Conservation (phyloP, 2,329 filamentous ascomycete species). For the Penicillium digitatum region DNA sequence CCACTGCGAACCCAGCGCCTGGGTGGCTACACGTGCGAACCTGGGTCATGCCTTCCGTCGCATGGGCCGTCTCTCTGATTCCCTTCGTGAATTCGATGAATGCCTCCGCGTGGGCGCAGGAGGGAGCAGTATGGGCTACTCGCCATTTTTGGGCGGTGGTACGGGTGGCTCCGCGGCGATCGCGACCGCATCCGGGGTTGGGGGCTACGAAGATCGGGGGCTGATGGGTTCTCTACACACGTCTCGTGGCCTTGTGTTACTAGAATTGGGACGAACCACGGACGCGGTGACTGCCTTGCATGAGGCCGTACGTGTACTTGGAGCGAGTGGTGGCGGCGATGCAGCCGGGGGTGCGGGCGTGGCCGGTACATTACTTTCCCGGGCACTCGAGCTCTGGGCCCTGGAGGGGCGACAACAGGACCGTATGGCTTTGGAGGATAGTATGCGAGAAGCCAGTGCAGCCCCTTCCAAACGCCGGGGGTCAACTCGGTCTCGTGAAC, state of each 20-base stretch:
- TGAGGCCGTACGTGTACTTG: slow-evolving; percentile 55
- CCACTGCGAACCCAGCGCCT: slow-evolving; percentile 74
- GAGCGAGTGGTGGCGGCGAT: slow-evolving; percentile 45
- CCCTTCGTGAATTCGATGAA: slow-evolving; percentile 78
- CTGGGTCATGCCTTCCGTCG: slow-evolving; percentile 83
- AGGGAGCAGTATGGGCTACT: slow-evolving; percentile 73
- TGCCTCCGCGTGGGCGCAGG: slow-evolving; percentile 73
- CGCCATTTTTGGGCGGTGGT: slow-evolving; percentile 53
- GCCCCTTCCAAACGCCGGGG: slow-evolving; percentile 19
- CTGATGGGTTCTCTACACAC: slow-evolving; percentile 47
- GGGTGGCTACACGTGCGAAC: slow-evolving; percentile 80
- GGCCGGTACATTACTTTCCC: slow-evolving; percentile 44
- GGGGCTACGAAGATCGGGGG: slow-evolving; percentile 47
- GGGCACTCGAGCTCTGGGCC: slow-evolving; percentile 47
- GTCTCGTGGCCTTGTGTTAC: slow-evolving; percentile 69
- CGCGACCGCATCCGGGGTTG: slow-evolving; percentile 39
- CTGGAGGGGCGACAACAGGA: slow-evolving; percentile 34
- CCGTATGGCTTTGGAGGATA: slow-evolving; percentile 13
- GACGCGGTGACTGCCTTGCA: slow-evolving; percentile 80
- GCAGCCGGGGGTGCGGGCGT: slow-evolving; percentile 46
- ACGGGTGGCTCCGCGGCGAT: slow-evolving; percentile 34
- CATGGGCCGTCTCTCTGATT: slow-evolving; percentile 63
- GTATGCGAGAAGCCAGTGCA: neutral
- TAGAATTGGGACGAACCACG: slow-evolving; percentile 70
- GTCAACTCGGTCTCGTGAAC: slow-evolving; percentile 23